Conservation (phyloP, 208 protist genomes). For the Acanthamoeba castellanii region DNA sequence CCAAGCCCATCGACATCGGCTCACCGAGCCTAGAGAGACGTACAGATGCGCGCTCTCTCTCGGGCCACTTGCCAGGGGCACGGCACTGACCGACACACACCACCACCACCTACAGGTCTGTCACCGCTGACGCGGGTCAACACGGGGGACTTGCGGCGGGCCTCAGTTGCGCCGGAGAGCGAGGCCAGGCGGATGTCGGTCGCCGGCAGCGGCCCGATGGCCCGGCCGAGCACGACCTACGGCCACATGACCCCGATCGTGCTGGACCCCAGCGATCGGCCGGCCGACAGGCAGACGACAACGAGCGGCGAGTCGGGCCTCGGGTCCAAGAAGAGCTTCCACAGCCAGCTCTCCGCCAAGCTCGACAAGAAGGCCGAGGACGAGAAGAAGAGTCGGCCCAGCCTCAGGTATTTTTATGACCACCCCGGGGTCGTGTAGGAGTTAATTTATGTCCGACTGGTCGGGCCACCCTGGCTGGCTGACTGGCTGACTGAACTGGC, state of each 20-base stretch:
- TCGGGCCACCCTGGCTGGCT: no score
- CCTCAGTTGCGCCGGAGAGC: neutral
- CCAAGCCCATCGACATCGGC: neutral
- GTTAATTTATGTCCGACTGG: no score
- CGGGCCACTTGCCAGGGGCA: no score
- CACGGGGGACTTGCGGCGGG: neutral
- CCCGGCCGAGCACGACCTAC: slow-evolving; percentile 35
- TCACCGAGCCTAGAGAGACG: neutral
- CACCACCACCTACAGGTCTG: neutral
- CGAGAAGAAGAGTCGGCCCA: slow-evolving; percentile 38
- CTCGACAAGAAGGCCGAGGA: slow-evolving; percentile 58
- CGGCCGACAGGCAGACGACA: neutral
- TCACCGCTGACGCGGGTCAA: slow-evolving; percentile 51
- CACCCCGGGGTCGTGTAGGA: no score
- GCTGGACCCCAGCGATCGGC: neutral
- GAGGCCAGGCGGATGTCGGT: neutral
- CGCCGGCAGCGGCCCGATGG: neutral
- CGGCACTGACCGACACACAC: no score
- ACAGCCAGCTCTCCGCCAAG: slow-evolving; percentile 19
- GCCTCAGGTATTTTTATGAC: neutral
- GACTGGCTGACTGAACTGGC: neutral
- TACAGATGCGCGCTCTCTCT: neutral
- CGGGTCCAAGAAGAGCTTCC: slow-evolving; percentile 44
- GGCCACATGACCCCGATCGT: slow-evolving; percentile 6
- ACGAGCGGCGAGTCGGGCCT: neutral